Conservation (phyloP, 2,329 filamentous ascomycete species). For the Sarocladium brachiariae region DNA sequence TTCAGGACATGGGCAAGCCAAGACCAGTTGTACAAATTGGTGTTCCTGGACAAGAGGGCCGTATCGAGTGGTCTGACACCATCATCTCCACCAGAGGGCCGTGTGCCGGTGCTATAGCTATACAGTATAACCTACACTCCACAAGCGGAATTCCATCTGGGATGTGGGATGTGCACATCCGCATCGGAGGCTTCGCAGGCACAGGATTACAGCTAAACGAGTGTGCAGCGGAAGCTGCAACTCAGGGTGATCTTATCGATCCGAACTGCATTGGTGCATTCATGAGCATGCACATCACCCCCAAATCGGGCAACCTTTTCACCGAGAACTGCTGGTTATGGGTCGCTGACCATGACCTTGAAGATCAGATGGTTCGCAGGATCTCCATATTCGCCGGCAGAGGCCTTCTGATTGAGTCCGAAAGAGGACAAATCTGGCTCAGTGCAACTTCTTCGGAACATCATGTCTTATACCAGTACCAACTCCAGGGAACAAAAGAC, state of each 20-base stretch:
- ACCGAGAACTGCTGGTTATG: slow-evolving; percentile 40
- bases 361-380: slow-evolving; percentile 39
- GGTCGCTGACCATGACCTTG: slow-evolving; percentile 49
- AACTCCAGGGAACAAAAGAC: slow-evolving; percentile 52
- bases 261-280: slow-evolving; percentile 33
- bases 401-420: slow-evolving; percentile 39
- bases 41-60: slow-evolving; percentile 52
- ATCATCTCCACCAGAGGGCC: slow-evolving; percentile 63
- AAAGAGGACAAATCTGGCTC: slow-evolving; percentile 44
- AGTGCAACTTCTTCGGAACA: slow-evolving; percentile 62
- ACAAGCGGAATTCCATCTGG: slow-evolving; percentile 34
- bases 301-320: slow-evolving; percentile 29
- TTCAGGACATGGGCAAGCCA: slow-evolving; percentile 50
- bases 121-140: slow-evolving; percentile 64
- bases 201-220: slow-evolving; percentile 60
- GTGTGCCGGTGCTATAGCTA: slow-evolving; percentile 59
- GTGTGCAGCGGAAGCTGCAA: slow-evolving; percentile 49
- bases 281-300: slow-evolving; percentile 36
- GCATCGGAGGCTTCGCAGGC: slow-evolving; percentile 65
- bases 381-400: slow-evolving; percentile 47
- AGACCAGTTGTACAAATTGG: slow-evolving; percentile 63
- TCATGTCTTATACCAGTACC: slow-evolving; percentile 61
- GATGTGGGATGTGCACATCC: slow-evolving; percentile 72
- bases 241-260: slow-evolving; percentile 19
- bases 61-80: slow-evolving; percentile 65